phyloP scores from a whole-genome alignment of 2,329 filamentous ascomycete genomes.

The Pseudogymnoascus sp. region DNA sequence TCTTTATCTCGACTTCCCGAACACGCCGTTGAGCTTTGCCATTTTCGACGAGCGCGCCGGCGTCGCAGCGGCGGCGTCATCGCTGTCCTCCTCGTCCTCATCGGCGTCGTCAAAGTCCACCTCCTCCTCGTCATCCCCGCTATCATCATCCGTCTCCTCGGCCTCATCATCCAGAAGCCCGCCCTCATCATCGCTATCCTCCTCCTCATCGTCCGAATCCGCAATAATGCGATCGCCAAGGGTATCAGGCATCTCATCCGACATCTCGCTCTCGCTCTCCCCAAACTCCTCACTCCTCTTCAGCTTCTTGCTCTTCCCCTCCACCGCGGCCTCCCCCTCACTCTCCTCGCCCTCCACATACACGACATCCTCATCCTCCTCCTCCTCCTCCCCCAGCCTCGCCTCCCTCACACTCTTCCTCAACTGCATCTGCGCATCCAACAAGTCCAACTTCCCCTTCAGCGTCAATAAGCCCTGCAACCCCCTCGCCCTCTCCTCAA shows the following conservation, averaged over 20 bases:
- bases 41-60: neutral
- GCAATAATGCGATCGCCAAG: slow-evolving; percentile 35
- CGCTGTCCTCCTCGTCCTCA: slow-evolving; percentile 35
- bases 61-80: slow-evolving; percentile 26
- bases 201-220: slow-evolving; percentile 41
- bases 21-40: neutral
- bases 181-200: slow-evolving; percentile 33
- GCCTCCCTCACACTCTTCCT: slow-evolving; percentile 57
- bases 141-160: slow-evolving; percentile 33
- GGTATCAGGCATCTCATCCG: slow-evolving; percentile 31
- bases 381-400: slow-evolving; percentile 31
- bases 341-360: slow-evolving; percentile 73
- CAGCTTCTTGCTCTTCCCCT: slow-evolving; percentile 36
- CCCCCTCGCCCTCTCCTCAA: slow-evolving; percentile 77
- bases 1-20: neutral
- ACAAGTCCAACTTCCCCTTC: slow-evolving; percentile 92
- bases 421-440: slow-evolving; percentile 80
- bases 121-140: slow-evolving; percentile 33
- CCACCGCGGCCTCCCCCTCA: slow-evolving; percentile 50
- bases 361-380: slow-evolving; percentile 54
- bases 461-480: slow-evolving; percentile 75
- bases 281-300: slow-evolving; percentile 18
- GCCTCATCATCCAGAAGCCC: slow-evolving; percentile 43
- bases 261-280: slow-evolving; percentile 24
- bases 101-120: slow-evolving; percentile 38